Evolutionary conservation across 345 rosid genomes (phyloP).

Genomic region (Gossypium arboreum): DNA sequence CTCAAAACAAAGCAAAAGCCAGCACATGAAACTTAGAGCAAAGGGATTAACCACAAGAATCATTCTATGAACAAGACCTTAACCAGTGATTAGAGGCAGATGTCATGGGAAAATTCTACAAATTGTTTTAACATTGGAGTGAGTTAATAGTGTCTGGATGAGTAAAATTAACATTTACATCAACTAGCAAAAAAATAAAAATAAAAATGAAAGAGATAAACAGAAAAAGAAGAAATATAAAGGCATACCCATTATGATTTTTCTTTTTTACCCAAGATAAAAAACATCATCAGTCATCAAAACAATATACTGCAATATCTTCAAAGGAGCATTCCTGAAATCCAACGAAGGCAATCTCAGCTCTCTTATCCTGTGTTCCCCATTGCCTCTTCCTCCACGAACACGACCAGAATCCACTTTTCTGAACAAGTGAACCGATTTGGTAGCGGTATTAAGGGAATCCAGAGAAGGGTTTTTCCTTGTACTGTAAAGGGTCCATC

Average conservation of each 20-base stretch:
- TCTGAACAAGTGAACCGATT: slow-evolving; percentile 49
- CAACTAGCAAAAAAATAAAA: background rate
- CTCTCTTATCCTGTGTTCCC: slow-evolving; percentile 53
- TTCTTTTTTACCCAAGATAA: slow-evolving; percentile 41
- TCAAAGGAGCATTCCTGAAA: slow-evolving; percentile 63
- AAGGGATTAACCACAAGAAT: background rate
- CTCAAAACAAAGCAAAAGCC: background rate
- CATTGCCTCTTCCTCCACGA: slow-evolving; percentile 27
- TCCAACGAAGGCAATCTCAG: slow-evolving; percentile 61
- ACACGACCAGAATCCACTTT: slow-evolving; percentile 56
- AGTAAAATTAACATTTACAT: slow-evolving; percentile 4
- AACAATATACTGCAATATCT: slow-evolving; percentile 66
- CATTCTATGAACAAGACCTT: slow-evolving; percentile 3
- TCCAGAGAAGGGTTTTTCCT: slow-evolving; percentile 30
- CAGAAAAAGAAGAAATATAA: background rate
- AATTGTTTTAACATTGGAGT: background rate
- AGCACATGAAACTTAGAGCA: too few species aligned
- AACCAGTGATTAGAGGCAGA: background rate
- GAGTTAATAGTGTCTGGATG: background rate
- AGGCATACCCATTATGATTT: background rate
- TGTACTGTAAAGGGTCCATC: slow-evolving; percentile 68
- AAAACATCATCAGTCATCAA: slow-evolving; percentile 55
- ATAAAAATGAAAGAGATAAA: too few species aligned
- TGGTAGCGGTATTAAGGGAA: slow-evolving; percentile 14
- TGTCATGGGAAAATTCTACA: background rate